Percentiles rank a stretch among this genome's conserved stretches.
phyloP scores from a whole-genome alignment of 495 filamentous ascomycete genomes.

The Massariosphaeria phaeospora region DNA sequence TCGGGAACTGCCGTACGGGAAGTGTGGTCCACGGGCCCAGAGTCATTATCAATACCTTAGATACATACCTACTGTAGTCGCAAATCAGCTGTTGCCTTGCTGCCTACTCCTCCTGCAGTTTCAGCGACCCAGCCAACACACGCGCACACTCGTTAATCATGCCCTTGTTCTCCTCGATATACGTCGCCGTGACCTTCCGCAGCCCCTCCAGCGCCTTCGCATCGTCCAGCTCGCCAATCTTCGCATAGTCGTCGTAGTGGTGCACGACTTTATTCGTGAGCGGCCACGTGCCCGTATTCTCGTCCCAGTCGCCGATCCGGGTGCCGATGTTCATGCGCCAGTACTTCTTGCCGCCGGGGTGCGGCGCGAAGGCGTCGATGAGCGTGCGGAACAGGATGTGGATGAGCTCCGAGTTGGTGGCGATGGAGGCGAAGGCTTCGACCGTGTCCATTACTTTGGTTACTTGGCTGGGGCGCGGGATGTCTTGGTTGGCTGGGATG shows the following conservation, averaged over 20 bases:
- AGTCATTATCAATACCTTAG: no score
- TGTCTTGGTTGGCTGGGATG: neutral
- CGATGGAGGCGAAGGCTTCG: neutral
- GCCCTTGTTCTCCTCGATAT: neutral
- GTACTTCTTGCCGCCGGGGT: neutral
- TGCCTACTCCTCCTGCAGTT: no score
- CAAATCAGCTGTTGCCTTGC: no score
- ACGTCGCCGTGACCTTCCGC: neutral
- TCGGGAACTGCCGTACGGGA: no score
- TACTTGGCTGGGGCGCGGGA: neutral
- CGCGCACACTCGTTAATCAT: neutral
- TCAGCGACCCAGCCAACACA: neutral
- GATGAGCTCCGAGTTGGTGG: neutral
- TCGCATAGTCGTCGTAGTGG: neutral
- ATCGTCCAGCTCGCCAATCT: neutral
- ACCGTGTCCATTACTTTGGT: neutral
- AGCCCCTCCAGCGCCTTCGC: neutral
- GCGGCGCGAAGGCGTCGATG: neutral
- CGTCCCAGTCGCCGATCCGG: neutral
- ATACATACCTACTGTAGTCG: no score
- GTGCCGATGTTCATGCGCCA: neutral
- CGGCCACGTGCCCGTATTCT: no score
- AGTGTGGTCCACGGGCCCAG: no score
- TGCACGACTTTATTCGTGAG: neutral
- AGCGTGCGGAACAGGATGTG: neutral